A percentile compares a stretch with the other conserved stretches of the same genome.
Conservation (phyloP, 1,284 basidiomycete species). For the Rhodofomes roseus region DNA sequence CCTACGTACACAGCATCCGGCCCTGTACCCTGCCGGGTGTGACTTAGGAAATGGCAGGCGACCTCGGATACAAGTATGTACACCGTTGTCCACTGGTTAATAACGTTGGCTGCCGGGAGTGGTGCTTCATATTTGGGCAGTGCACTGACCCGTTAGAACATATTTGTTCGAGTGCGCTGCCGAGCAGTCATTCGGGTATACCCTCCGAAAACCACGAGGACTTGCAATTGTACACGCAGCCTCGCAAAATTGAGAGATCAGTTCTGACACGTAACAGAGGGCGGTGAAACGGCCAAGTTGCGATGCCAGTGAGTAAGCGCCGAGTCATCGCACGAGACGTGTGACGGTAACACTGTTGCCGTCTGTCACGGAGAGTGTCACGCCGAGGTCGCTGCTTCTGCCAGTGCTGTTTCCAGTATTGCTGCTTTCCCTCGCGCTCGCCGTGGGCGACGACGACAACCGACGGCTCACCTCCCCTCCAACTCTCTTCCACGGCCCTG, state of each 20-base stretch:
- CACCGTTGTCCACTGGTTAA: no score
- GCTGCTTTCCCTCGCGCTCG: constrained; percentile 14
- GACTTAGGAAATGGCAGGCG: no score
- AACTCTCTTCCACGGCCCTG: constrained; percentile 9
- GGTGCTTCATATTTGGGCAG: no score
- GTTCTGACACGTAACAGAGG: background rate
- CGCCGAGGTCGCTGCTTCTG: constrained; percentile 6
- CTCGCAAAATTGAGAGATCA: background rate
- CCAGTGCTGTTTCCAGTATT: constrained; percentile 10
- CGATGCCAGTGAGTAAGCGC: background rate
- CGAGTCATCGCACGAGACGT: background rate
- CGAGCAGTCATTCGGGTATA: no score
- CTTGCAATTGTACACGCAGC: no score
- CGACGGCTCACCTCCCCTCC: background rate
- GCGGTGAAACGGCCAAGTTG: background rate
- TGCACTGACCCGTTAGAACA: no score
- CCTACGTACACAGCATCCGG: no score
- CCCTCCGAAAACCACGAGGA: no score
- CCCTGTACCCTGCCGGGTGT: no score
- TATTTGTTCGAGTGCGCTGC: no score
- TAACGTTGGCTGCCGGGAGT: no score
- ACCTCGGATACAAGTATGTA: no score
- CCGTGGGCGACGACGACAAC: constrained; percentile 7
- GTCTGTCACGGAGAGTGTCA: background rate
- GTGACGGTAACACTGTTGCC: constrained; percentile 5